Evolutionary conservation across 306 rosid genomes (phyloP).

Genomic region (Rosa lucieae): DNA sequence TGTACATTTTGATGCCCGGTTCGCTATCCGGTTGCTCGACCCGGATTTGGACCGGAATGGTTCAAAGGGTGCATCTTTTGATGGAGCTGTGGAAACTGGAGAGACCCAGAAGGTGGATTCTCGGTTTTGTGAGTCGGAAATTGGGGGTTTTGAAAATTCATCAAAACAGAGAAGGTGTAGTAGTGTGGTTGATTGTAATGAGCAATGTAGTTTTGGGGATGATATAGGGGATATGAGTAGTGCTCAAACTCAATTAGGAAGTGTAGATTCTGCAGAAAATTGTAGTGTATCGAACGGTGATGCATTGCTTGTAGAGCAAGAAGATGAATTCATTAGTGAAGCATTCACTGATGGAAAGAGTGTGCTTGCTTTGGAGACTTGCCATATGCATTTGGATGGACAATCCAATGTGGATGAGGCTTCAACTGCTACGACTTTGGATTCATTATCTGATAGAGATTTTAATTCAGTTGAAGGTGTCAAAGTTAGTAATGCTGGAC

Average conservation of each 20-base stretch:
- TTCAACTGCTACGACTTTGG: background rate
- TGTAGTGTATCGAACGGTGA: slow-evolving; percentile 6
- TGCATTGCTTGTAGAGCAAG: slow-evolving; percentile 7
- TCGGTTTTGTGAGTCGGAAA: slow-evolving; percentile 11
- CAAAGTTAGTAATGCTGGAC: slow-evolving; percentile 16
- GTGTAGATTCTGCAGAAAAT: background rate
- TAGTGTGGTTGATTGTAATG: slow-evolving; percentile 22
- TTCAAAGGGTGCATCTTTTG: slow-evolving; percentile 10
- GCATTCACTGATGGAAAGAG: background rate
- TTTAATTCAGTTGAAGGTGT: slow-evolving; percentile 13
- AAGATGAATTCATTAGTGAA: slow-evolving; percentile 8
- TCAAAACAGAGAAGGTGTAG: slow-evolving; percentile 11
- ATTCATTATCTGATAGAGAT: slow-evolving; percentile 3
- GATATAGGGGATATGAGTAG: background rate
- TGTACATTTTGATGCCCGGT: slow-evolving; percentile 53
- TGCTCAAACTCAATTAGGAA: background rate
- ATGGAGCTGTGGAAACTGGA: slow-evolving; percentile 15
- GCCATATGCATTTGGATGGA: background rate
- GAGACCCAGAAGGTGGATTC: slow-evolving; percentile 25
- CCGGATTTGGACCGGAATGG: slow-evolving; percentile 21
- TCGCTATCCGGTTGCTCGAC: slow-evolving; percentile 40
- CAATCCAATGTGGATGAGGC: slow-evolving; percentile 1
- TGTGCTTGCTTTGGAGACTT: background rate
- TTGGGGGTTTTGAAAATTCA: slow-evolving; percentile 8
- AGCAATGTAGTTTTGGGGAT: slow-evolving; percentile 16